Percentiles rank a stretch among this genome's conserved stretches.
phyloP scores from a whole-genome alignment of 2,329 filamentous ascomycete species.

The Aspergillus ustus region DNA sequence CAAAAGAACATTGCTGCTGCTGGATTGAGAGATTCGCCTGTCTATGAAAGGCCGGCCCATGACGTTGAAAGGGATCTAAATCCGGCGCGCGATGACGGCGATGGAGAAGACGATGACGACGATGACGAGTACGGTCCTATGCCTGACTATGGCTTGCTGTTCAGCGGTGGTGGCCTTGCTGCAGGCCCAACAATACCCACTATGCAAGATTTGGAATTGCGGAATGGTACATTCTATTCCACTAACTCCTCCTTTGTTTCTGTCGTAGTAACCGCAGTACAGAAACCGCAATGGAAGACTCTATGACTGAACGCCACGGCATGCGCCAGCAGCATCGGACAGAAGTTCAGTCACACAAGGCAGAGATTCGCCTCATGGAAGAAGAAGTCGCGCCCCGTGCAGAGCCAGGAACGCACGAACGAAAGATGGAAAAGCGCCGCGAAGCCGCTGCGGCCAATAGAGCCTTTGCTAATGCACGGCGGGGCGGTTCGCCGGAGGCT shows the following conservation, averaged over 20 bases:
- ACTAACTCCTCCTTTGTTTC: background rate
- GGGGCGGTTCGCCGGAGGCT: slow-evolving; percentile 65
- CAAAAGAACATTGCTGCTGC: slow-evolving; percentile 32
- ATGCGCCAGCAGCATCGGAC: slow-evolving; percentile 44
- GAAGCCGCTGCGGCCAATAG: slow-evolving; percentile 74
- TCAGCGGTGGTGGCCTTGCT: slow-evolving; percentile 17
- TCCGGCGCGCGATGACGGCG: slow-evolving; percentile 23
- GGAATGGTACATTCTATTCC: slow-evolving; percentile 39
- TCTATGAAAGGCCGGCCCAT: slow-evolving; percentile 16
- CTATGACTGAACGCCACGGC: slow-evolving; percentile 32
- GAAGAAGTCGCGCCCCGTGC: slow-evolving; percentile 85
- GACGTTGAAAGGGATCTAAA: slow-evolving; percentile 4
- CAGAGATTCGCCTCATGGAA: slow-evolving; percentile 39
- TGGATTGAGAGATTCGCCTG: slow-evolving; percentile 9
- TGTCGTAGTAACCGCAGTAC: background rate
- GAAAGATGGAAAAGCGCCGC: slow-evolving; percentile 82
- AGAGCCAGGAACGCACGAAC: slow-evolving; percentile 79
- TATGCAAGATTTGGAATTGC: slow-evolving; percentile 72
- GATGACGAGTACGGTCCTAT: slow-evolving; percentile 66
- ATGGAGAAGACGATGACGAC: slow-evolving; percentile 46
- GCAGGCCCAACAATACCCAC: slow-evolving; percentile 69
- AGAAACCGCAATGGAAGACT: slow-evolving; percentile 40
- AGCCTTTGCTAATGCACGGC: slow-evolving; percentile 67
- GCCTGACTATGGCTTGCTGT: slow-evolving; percentile 32
- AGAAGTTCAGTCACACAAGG: slow-evolving; percentile 56